A percentile compares a stretch with the other conserved stretches of the same genome.
Evolutionary conservation across 306 rosid species (phyloP).

Genomic region (Vachellia pachyceras): DNA sequence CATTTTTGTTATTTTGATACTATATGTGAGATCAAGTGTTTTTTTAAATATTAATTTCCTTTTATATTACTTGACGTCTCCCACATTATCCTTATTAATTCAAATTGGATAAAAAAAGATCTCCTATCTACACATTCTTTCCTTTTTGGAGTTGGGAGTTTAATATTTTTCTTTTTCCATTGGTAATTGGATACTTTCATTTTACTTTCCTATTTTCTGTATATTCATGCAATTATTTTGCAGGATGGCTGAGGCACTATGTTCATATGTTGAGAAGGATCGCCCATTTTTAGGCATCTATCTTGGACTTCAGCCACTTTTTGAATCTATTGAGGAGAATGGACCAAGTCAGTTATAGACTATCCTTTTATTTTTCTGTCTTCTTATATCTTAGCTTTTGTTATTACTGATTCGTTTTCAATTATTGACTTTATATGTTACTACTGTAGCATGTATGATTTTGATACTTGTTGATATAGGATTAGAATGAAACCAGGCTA

Average conservation of each 20-base stretch:
- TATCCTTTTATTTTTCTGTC: not conserved
- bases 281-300: constrained; percentile 92
- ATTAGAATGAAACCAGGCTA: not conserved
- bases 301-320: constrained; percentile 96
- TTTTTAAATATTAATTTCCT: too few relatives aligned
- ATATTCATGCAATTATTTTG: constrained; percentile 34
- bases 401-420: not conserved
- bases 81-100: not conserved
- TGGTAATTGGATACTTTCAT: constrained; percentile 8
- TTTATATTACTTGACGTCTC: not conserved
- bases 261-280: constrained; percentile 79
- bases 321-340: constrained; percentile 91
- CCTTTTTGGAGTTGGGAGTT: not conserved
- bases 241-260: constrained; percentile 91
- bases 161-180: constrained; percentile 12
- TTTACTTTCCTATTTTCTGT: constrained; percentile 11
- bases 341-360: constrained; percentile 68
- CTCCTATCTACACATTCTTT: not conserved
- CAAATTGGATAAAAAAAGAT: constrained; percentile 5
- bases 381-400: not conserved
- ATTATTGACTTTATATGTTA: constrained; percentile 1
- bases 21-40: too few relatives aligned
- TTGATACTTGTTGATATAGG: constrained; percentile 16
- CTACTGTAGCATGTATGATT: constrained; percentile 10
- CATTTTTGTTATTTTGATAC: constrained; percentile 5